Percentiles rank a stretch among this genome's conserved stretches.
These are phyloP conservation scores for Starmerella etchellsii DNA, from an alignment of 805 yeast species.

Conservation along the genomic window DNA sequence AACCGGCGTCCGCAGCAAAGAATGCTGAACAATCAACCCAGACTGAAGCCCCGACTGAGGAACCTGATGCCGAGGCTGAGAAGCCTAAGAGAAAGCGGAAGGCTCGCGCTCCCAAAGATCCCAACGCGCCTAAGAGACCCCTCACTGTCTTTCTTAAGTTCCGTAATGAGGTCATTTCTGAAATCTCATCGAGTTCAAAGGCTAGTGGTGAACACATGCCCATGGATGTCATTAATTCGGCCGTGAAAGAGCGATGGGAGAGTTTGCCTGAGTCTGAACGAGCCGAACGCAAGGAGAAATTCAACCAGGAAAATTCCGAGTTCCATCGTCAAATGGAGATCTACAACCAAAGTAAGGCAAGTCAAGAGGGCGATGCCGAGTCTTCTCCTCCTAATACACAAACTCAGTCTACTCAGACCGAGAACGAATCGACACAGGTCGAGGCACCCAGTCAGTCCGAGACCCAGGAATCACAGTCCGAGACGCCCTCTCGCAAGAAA, in stretches of 20 bases:
- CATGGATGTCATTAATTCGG: constrained; percentile 66
- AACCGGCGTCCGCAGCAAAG: constrained; percentile 3
- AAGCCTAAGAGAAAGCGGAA: constrained; percentile 19
- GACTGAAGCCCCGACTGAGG: neutral
- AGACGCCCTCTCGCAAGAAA: constrained; percentile 17
- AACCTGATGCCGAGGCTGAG: neutral
- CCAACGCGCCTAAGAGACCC: constrained; percentile 93
- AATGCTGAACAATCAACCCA: neutral
- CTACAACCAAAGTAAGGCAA: constrained; percentile 28
- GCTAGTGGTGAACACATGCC: constrained; percentile 47
- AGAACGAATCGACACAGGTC: neutral
- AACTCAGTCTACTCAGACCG: neutral
- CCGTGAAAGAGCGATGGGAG: constrained; percentile 71
- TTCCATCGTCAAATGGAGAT: constrained; percentile 37
- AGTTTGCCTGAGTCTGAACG: constrained; percentile 56
- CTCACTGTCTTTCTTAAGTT: constrained; percentile 74
- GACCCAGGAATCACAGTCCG: constrained; percentile 15
- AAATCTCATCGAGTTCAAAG: constrained; percentile 55
- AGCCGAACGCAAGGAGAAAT: constrained; percentile 51
- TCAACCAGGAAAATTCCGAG: constrained; percentile 32
- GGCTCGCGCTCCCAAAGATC: constrained; percentile 51
- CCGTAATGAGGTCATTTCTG: constrained; percentile 59
- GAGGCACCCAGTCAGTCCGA: neutral
- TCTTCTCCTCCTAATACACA: neutral
- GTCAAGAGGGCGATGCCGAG: neutral